Base-by-base conservation (phyloP, 1,139 yeast genomes). In the Yamadazyma membranifaciens region DNA sequence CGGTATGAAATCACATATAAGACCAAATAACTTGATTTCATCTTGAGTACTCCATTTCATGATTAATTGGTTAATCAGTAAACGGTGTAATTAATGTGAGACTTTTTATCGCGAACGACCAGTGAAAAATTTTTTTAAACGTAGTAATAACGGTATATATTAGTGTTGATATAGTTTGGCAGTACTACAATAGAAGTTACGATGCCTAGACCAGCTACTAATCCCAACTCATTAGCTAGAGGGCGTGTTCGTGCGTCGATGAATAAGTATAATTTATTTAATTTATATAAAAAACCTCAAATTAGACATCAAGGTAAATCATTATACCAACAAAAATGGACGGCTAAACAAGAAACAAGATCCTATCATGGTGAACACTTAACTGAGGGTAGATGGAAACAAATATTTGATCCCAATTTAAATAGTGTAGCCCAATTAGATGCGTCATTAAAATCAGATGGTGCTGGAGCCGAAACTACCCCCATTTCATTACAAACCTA, bases 341-440 rank as follows among this genome's bases (percentile, higher is more conserved):
- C 75, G 9, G 84, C 97, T 40, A 92, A 94, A 62, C 84, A 83
- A 57, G 97, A 89, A 59, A 83, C 98, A 4, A 79, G 98, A 66
- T 85, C 94, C 1, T 92, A 92, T 62, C 98, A 92, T 60, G 98
- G 98, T 52, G 98, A 92, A 57, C 91, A 86, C 59, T 65, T 92
- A 43, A 85, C 94, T 1, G 98, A 92, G 61, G 70, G 80, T 22
- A 80, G 92, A 57, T 87, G 91, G 81, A 70, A 81, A 24, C 45
- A 48, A 1, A 63, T 78, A 39, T 89, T 89, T 64, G 71, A 80
- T 44, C 85, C 91, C 28, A 81, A 83, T 43, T 70, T 88, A 50
- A 83, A 86, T 45, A 86, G 95, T 28, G 96, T 88, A 37, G 92
- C 94, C 3, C 88, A 87, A 64, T 66, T 91, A 68, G 83, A 84